Evolutionary conservation across 805 yeast species (phyloP), one percentile per base, ranked within the genome.

Genomic region (Zygoascus ofunaensis): DNA sequence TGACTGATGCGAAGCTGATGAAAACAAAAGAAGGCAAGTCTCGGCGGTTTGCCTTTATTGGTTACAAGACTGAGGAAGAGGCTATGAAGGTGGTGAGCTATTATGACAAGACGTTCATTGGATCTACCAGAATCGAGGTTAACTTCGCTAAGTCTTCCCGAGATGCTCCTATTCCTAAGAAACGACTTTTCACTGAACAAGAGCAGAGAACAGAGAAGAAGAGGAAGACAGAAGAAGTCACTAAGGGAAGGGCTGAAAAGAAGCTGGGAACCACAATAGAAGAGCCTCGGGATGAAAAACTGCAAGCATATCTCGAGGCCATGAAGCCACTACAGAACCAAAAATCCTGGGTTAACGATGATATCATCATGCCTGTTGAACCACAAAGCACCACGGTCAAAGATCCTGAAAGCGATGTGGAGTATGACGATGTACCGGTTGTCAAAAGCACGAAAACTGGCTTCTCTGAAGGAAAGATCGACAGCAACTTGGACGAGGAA

Each of bases 41-140:
- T 7, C 77, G 98, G 63, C 72, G 94, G 54, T 92, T 92, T 70
- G 97, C 95, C 4, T 92, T 92, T 56, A 70, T 92, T 42, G 98
- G 98, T 1, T 92, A 75, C 62, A 80, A 78, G 55, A 70, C 78
- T n/a, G 69, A 65, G 17, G 71, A 65, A 10, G 95, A 84, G 55
- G 97, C 98, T 1, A 76, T 72, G 41, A 73, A 70, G 37, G 95
- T 96, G 0, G 90, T 80, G 4, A 70, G 66, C 39, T 87, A 74
- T 62, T 89, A 82, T 62, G 71, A 92, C 64, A 71, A 74, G 5
- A 76, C 94, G 1, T 92, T 78, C 60, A 78, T 92, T 46, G 92
- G 86, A 56, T 87, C 97, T 1, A 72, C 94, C 1, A 77, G 74
- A 53, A 73, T 92, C 17, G 79, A 77, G 37, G 97, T 92, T 12